A percentile compares a stretch with the other conserved stretches of the same genome.
Evolutionary conservation across 1,284 basidiomycete species (phyloP).

Genomic region (Serendipita sp.): DNA sequence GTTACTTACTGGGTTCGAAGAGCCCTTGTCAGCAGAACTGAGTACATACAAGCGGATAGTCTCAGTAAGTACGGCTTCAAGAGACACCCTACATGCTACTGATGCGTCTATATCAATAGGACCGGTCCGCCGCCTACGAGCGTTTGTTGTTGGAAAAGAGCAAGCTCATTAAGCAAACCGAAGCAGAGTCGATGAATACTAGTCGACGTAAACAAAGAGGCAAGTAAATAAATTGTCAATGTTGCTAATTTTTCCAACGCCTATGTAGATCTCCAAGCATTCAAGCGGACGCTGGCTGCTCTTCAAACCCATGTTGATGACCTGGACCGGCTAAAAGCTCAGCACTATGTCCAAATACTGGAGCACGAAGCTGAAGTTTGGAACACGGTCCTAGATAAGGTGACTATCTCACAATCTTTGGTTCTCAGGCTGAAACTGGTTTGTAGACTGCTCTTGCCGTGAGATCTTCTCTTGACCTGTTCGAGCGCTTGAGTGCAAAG

Average conservation of each 20-base stretch:
- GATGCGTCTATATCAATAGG: slow-evolving; percentile 28
- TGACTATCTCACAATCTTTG: slow-evolving; percentile 25
- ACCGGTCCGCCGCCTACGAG: slow-evolving; percentile 70
- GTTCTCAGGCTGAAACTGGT: not conserved
- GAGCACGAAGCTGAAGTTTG: slow-evolving; percentile 90
- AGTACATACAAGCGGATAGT: slow-evolving; percentile 68
- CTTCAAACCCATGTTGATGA: slow-evolving; percentile 83
- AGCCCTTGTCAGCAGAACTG: slow-evolving; percentile 70
- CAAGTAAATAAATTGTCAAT: slow-evolving; percentile 25
- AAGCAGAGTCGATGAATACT: slow-evolving; percentile 68
- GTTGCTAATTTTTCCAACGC: not conserved
- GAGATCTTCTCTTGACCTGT: slow-evolving; percentile 67
- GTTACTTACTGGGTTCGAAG: slow-evolving; percentile 81
- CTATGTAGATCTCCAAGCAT: not conserved
- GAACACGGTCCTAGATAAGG: slow-evolving; percentile 77
- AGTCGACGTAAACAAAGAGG: slow-evolving; percentile 61
- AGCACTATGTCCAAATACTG: slow-evolving; percentile 68
- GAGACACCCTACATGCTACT: slow-evolving; percentile 9
- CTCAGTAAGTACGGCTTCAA: slow-evolving; percentile 33
- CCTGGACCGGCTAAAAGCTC: slow-evolving; percentile 63
- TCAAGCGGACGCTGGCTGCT: slow-evolving; percentile 58
- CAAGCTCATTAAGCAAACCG: slow-evolving; percentile 75
- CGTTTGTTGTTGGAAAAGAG: slow-evolving; percentile 68
- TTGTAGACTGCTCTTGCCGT: slow-evolving; percentile 49
- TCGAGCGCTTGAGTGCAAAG: slow-evolving; percentile 78